Base-by-base conservation (phyloP, 2,329 filamentous ascomycete species). In the Didymella sp. region DNA sequence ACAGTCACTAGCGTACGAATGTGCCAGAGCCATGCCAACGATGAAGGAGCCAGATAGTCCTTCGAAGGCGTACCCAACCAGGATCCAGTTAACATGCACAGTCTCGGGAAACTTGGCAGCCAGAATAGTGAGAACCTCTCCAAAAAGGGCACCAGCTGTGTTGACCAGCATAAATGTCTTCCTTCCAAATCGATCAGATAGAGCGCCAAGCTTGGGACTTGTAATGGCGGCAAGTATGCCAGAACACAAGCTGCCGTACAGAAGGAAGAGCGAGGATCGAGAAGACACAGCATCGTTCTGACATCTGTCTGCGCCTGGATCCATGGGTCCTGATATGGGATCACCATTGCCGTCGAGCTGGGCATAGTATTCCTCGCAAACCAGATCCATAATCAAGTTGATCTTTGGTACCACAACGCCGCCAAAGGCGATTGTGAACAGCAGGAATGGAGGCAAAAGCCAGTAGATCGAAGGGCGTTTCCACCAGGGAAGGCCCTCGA, bases 1-100 rank as follows among this genome's bases (percentile, higher is more conserved):
- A 76, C 92, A 96, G 75, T 99, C 95, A 37, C 91, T 88, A 12
- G 90, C 89, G 75, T 98, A 99, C 0, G 94, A 92, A 73, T 96
- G 89, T 21, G 87, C 88, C 56, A 96, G 79, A 42, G 89, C 87
- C 80, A 89, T 89, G 25, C 89, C 89, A 0, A 91, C 86, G 1
- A 92, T 96, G 73, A 97, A 96, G 0, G 93, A 96, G 7, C 95
- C 95, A 9, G 87, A 87, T 5, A 96, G 71, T 4, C 95, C 95
- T 71, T 99, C 95, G 42, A 93, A 81, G 9, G 90, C 81, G 31
- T 88, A 85, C 9, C 91, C 91, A 1, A 94, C 74, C 6, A 98
- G 79, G 21, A 99, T 79, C 85, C 91, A 90, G 52, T 89, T 87
- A 68, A 96, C 91, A 59, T 89, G 84, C 47, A 96, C 79, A 0